Evolutionary conservation across 179 eudicot genomes (phyloP), one percentile per base, ranked within the genome.

Genomic region (Camellia oleifera): DNA sequence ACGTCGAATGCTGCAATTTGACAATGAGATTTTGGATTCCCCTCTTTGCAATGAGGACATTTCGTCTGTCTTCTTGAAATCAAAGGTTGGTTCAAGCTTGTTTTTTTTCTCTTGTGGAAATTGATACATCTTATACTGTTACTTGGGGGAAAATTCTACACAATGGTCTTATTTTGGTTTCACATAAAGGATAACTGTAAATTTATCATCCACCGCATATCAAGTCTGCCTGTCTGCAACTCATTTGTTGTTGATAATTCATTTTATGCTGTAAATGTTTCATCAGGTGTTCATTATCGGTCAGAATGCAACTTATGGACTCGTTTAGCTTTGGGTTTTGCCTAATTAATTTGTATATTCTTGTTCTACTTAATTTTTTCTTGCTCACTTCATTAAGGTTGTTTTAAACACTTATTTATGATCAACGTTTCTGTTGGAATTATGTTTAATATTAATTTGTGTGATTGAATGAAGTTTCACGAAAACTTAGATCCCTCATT

Each of bases 1-100:
- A 82, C 92, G 99, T 40, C 85, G 97, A 62, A 84, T 87, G 83
- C 92, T 95, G 73, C 98, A 91, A 80, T 95, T 95, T 77, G 87
- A 86, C 44, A 58, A 83, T 80, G 91, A 88, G 75, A 84, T 75
- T 50, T 60, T 82, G 65, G 84, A 83, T 69, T 79, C 83, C 53
- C 81, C 88, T 5, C 79, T 86, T 82, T 80, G 83, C 69, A 80
- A 63, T 68, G 97, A 90, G 73, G 94, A 85, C n/a, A 83, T 87
- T 20, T 67, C 92, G 50, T 82, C 90, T 52, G 70, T 86, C 17
- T 88, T 91, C 82, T 85, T 95, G 76, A 89, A 91, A 87, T 88
- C 98, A 58, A 88, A 94, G 99, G 99, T 95, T 70, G 78, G 85
- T 82, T 76, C 65, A 60, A 69, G 48, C 61, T 50, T 42, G 14